These are phyloP conservation scores for Takashimella tepidaria DNA, from an alignment of 1,284 basidiomycete genomes.

Conservation along the genomic window DNA sequence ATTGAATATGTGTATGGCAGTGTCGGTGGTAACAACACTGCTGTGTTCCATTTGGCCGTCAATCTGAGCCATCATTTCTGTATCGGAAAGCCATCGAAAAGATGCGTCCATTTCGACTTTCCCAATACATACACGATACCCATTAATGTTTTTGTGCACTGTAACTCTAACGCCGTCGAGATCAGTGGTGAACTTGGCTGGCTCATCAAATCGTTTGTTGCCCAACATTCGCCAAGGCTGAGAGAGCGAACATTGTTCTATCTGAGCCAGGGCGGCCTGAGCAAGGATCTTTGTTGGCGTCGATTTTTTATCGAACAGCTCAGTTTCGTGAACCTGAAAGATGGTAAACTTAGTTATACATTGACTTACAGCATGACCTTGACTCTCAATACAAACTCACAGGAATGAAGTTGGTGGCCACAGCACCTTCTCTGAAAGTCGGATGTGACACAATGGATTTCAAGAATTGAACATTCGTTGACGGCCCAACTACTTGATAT, in stretches of 20 bases:
- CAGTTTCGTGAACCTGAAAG: constrained; percentile 66
- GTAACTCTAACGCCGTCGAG: too few species aligned
- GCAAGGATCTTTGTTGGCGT: constrained; percentile 63
- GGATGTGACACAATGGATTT: constrained; percentile 68
- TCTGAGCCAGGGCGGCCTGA: constrained; percentile 64
- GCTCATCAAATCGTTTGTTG: background rate
- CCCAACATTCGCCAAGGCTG: background rate
- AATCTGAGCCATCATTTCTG: constrained; percentile 32
- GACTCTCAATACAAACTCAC: constrained; percentile 47
- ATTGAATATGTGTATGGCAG: constrained; percentile 40
- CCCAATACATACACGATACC: too few species aligned
- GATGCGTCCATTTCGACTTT: background rate
- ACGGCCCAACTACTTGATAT: constrained; percentile 84
- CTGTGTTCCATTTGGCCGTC: constrained; percentile 12
- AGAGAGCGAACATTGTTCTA: background rate
- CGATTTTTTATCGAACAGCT: constrained; percentile 63
- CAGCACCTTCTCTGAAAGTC: constrained; percentile 71
- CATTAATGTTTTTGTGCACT: too few species aligned
- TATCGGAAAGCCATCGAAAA: constrained; percentile 7
- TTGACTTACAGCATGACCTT: too few species aligned
- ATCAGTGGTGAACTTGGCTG: background rate
- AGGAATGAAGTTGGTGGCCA: constrained; percentile 89
- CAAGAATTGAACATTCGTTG: constrained; percentile 87
- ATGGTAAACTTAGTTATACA: background rate
- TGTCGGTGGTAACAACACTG: constrained; percentile 32